A percentile compares a stretch with the other conserved stretches of the same genome.
Conservation (phyloP, 495 filamentous ascomycete species). For the Neurospora sp. region DNA sequence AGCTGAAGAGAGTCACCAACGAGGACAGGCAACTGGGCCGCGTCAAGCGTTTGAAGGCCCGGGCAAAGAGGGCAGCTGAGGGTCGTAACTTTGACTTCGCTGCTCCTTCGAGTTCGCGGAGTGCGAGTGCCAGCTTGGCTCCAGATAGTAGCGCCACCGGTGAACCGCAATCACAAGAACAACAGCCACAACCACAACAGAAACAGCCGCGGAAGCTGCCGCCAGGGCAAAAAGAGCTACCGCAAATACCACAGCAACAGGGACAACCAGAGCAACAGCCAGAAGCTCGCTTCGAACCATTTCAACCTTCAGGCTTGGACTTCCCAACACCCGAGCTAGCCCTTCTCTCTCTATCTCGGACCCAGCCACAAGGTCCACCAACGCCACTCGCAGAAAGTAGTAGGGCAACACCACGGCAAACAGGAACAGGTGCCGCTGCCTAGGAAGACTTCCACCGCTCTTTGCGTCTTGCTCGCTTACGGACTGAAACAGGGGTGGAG, state of each 20-base stretch:
- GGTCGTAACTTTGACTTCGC: not conserved
- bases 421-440: not conserved
- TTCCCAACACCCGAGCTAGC: not conserved
- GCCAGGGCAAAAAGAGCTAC: not conserved
- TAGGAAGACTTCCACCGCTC: not conserved
- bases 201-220: not conserved
- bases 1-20: slow-evolving; percentile 5
- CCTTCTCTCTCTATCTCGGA: not conserved
- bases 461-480: not conserved
- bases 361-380: not conserved
- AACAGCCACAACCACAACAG: not conserved
- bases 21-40: not conserved
- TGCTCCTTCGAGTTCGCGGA: not conserved
- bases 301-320: not conserved
- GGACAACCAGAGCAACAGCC: not conserved
- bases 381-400: not conserved
- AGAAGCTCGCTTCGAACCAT: not conserved
- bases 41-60: not conserved
- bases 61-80: not conserved
- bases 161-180: slow-evolving; percentile 1
- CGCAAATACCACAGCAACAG: not conserved
- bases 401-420: not conserved
- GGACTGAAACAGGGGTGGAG: not conserved
- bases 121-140: slow-evolving; percentile 7
- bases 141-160: not conserved